These are phyloP conservation scores for Rosellinia necatrix DNA, from an alignment of 2,329 filamentous ascomycete genomes.

Conservation along the genomic window DNA sequence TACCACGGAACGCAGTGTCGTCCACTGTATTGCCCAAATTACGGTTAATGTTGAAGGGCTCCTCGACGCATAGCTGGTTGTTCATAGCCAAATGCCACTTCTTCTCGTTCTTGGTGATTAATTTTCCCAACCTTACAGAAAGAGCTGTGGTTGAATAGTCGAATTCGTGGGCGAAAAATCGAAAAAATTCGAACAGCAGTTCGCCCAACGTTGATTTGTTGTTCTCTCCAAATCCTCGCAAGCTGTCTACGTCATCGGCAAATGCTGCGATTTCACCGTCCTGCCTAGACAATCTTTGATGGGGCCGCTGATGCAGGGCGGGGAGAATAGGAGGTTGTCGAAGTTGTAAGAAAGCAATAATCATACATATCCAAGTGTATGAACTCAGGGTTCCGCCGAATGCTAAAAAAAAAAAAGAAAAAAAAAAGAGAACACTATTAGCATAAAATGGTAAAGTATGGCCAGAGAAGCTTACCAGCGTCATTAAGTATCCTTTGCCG, in stretches of 20 bases:
- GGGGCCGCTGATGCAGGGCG: slow-evolving; percentile 75
- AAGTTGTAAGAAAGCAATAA: slow-evolving; percentile 93
- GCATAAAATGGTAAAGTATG: not conserved
- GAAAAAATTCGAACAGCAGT: slow-evolving; percentile 94
- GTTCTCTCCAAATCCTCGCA: slow-evolving; percentile 73
- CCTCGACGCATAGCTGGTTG: slow-evolving; percentile 90
- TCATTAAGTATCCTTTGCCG: slow-evolving; percentile 92
- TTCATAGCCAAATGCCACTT: slow-evolving; percentile 81
- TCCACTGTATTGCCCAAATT: slow-evolving; percentile 97
- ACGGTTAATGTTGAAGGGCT: slow-evolving; percentile 87
- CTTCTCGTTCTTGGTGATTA: slow-evolving; percentile 83
- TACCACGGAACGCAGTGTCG: slow-evolving; percentile 87
- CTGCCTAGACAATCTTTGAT: slow-evolving; percentile 62
- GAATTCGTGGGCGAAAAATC: slow-evolving; percentile 91
- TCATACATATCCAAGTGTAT: slow-evolving; percentile 99
- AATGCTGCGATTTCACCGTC: slow-evolving; percentile 77
- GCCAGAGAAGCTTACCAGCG: slow-evolving; percentile 69
- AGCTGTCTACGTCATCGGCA: slow-evolving; percentile 79
- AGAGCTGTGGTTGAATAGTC: slow-evolving; percentile 85
- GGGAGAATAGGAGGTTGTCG: slow-evolving; percentile 83
- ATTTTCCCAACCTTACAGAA: slow-evolving; percentile 80
- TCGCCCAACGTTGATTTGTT: slow-evolving; percentile 85
- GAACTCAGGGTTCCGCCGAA: slow-evolving; percentile 94
- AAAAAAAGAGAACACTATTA: slow-evolving; percentile 8
- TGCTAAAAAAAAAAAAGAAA: too few species aligned